These are phyloP conservation scores for Exophiala phaeomuriformis DNA, from an alignment of 2,329 filamentous ascomycete species.

Conservation along the genomic window DNA sequence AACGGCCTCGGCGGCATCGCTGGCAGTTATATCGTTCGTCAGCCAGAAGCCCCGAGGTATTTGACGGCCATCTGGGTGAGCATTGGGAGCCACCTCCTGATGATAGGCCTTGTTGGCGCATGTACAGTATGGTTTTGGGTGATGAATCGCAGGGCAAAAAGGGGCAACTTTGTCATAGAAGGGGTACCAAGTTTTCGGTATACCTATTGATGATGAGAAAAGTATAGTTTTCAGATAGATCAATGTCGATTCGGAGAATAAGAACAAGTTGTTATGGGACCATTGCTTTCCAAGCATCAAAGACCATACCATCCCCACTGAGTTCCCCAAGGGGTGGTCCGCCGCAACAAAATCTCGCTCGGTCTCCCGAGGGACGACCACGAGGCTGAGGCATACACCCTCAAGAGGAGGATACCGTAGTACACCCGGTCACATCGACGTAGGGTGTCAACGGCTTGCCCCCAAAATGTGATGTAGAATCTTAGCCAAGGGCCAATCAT, in stretches of 20 bases:
- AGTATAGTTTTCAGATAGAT: not conserved
- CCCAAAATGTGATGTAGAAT: too few relatives aligned
- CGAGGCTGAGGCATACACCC: too few relatives aligned
- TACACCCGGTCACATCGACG: too few relatives aligned
- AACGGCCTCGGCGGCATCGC: constrained; percentile 60
- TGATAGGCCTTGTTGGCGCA: constrained; percentile 22
- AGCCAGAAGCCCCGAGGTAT: constrained; percentile 56
- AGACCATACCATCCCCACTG: too few relatives aligned
- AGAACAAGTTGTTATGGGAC: not conserved
- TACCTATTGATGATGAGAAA: constrained; percentile 21
- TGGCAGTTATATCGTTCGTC: constrained; percentile 58
- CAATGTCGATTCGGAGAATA: not conserved
- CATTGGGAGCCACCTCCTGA: constrained; percentile 42
- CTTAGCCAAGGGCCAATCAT: too few relatives aligned
- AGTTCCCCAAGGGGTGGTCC: too few relatives aligned
- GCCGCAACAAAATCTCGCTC: too few relatives aligned
- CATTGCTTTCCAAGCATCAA: too few relatives aligned
- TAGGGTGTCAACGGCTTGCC: too few relatives aligned
- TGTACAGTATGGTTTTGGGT: constrained; percentile 25
- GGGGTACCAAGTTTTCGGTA: constrained; percentile 24
- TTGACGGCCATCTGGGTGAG: constrained; percentile 60
- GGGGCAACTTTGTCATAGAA: constrained; percentile 20
- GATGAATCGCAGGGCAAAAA: constrained; percentile 18
- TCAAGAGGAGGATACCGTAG: too few relatives aligned
- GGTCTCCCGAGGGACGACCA: too few relatives aligned